Percentiles rank a stretch among this genome's conserved stretches.
phyloP scores from a whole-genome alignment of 2,329 filamentous ascomycete species.

The Boeremia lycopersici region DNA sequence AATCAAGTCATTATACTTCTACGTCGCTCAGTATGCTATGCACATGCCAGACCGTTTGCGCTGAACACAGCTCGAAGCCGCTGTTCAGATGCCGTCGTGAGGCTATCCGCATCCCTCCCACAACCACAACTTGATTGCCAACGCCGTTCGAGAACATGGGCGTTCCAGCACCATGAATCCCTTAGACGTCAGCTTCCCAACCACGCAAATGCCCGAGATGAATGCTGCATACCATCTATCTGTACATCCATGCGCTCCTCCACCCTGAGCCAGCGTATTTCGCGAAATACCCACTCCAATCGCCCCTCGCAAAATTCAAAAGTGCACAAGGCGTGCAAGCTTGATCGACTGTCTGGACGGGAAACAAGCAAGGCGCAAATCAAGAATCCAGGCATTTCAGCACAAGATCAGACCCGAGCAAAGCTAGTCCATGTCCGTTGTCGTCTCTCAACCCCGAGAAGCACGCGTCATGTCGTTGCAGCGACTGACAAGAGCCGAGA shows the following conservation, averaged over 20 bases:
- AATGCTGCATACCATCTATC: slow-evolving; percentile 7
- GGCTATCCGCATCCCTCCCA: slow-evolving; percentile 1
- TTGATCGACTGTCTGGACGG: not conserved
- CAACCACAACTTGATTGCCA: not conserved
- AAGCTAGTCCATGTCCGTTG: slow-evolving; percentile 18
- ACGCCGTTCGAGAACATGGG: slow-evolving; percentile 20
- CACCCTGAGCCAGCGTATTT: not conserved
- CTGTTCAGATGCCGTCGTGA: slow-evolving; percentile 5
- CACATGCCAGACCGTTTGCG: not conserved
- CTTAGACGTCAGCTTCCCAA: slow-evolving; percentile 5
- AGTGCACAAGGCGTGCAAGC: not conserved
- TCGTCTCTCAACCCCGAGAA: slow-evolving; percentile 20
- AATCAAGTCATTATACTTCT: not conserved
- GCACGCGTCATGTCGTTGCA: slow-evolving; percentile 43
- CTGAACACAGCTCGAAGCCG: not conserved
- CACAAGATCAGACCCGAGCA: slow-evolving; percentile 20
- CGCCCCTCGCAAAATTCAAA: slow-evolving; percentile 1
- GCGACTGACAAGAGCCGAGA: slow-evolving; percentile 52
- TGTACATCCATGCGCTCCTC: slow-evolving; percentile 6
- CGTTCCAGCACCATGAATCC: slow-evolving; percentile 31
- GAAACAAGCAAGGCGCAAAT: not conserved
- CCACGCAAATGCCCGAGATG: slow-evolving; percentile 10
- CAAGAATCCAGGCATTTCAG: slow-evolving; percentile 36
- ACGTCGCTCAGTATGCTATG: slow-evolving; percentile 8
- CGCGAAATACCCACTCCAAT: not conserved